Evolutionary conservation across 192 early-diverging fungal species (phyloP).

Genomic region (Mortierella antarctica): DNA sequence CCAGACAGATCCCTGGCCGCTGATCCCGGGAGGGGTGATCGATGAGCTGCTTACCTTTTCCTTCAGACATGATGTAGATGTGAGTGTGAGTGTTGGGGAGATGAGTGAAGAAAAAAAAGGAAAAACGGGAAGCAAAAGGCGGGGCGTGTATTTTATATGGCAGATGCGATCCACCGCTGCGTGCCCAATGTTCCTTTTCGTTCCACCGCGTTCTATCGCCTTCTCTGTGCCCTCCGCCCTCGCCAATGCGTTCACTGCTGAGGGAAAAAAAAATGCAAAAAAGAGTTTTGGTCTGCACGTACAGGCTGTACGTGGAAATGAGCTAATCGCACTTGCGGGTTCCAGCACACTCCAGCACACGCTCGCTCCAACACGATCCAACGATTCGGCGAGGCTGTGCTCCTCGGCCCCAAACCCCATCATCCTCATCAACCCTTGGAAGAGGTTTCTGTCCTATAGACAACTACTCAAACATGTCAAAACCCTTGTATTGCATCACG

Average conservation of each 20-base stretch:
- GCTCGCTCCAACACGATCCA: too few species aligned
- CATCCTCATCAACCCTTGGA: too few species aligned
- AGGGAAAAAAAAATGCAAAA: not conserved
- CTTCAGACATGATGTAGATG: constrained; percentile 52
- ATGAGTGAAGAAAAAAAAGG: constrained; percentile 26
- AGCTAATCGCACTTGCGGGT: not conserved
- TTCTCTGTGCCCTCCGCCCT: constrained; percentile 2
- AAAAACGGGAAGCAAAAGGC: not conserved
- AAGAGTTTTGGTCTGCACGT: not conserved
- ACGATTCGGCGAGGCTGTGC: too few species aligned
- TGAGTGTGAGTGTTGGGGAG: constrained; percentile 12
- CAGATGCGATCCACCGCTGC: not conserved
- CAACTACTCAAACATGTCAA: too few species aligned
- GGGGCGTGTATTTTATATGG: constrained; percentile 5
- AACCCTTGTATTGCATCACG: too few species aligned
- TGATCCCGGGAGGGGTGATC: too few species aligned
- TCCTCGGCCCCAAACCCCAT: too few species aligned
- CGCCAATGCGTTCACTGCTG: not conserved
- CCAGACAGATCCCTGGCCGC: not conserved
- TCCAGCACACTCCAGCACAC: too few species aligned
- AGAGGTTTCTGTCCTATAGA: too few species aligned
- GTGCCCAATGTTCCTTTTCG: constrained; percentile 9
- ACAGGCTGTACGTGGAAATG: not conserved
- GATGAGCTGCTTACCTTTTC: constrained; percentile 50
- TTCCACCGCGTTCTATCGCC: constrained; percentile 29